A percentile compares a stretch with the other conserved stretches of the same genome.
Evolutionary conservation across 345 rosid species (phyloP).

Genomic region (Aethionema arabicum): DNA sequence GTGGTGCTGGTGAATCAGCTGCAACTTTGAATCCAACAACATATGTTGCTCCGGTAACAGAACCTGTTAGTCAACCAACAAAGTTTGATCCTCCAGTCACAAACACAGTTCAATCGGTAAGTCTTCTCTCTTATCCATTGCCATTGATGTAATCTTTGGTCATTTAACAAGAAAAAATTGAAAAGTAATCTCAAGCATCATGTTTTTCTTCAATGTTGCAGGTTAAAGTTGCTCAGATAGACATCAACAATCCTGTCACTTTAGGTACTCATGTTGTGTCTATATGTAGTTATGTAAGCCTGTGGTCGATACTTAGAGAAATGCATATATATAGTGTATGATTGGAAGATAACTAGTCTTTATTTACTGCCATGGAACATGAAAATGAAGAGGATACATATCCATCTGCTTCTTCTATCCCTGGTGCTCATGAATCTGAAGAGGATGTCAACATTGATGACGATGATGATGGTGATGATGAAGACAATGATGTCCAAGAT

Average conservation of each 20-base stretch:
- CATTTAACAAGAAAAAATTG: too few species aligned
- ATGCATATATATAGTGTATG: constrained; percentile 1
- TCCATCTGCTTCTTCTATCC: constrained; percentile 23
- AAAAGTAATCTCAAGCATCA: not conserved
- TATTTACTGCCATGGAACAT: constrained; percentile 34
- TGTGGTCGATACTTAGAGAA: too few species aligned
- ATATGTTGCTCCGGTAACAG: constrained; percentile 37
- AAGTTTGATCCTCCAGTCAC: constrained; percentile 36
- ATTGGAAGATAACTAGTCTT: constrained; percentile 2
- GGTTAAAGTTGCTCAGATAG: constrained; percentile 46
- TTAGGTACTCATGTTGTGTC: constrained; percentile 36
- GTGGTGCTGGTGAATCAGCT: constrained; percentile 53
- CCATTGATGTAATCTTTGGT: not conserved
- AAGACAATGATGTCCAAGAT: constrained; percentile 31
- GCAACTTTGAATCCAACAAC: constrained; percentile 31
- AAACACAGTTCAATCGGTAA: constrained; percentile 36
- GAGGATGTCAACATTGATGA: constrained; percentile 47
- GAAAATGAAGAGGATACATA: constrained; percentile 32
- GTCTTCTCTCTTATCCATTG: constrained; percentile 15
- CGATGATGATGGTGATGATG: constrained; percentile 39
- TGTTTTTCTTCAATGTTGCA: constrained; percentile 25
- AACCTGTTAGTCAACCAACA: constrained; percentile 41
- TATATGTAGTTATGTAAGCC: not conserved
- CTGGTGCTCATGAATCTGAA: constrained; percentile 42
- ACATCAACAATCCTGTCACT: constrained; percentile 38